These are phyloP conservation scores for Cryptococcus maquisensis DNA, from an alignment of 1,284 basidiomycete genomes.

Conservation along the genomic window DNA sequence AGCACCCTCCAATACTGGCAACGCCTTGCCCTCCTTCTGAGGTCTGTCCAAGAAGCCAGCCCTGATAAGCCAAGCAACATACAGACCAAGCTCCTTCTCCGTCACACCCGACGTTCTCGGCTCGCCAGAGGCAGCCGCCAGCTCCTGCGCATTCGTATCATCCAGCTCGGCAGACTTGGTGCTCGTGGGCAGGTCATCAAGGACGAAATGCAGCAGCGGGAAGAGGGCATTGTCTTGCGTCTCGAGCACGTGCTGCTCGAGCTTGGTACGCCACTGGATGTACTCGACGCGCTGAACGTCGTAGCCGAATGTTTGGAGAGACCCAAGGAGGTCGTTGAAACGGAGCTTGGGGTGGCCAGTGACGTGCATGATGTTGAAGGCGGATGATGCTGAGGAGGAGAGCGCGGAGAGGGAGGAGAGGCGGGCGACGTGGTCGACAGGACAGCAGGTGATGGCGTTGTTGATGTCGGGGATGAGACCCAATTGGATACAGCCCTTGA, in stretches of 20 bases:
- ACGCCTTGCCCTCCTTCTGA: constrained; percentile 27
- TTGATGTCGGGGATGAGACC: constrained; percentile 95
- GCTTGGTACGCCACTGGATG: constrained; percentile 80
- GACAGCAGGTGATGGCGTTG: constrained; percentile 97
- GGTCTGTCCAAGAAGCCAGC: constrained; percentile 79
- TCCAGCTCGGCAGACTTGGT: constrained; percentile 92
- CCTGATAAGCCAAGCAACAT: constrained; percentile 89
- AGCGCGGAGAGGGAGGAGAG: constrained; percentile 69
- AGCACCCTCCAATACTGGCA: constrained; percentile 46
- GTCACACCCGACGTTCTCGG: constrained; percentile 65
- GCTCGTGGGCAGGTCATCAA: constrained; percentile 94
- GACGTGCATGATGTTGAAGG: constrained; percentile 76
- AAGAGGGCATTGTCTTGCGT: constrained; percentile 94
- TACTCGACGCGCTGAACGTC: constrained; percentile 76
- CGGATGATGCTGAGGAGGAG: constrained; percentile 50
- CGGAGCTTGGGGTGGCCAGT: constrained; percentile 81
- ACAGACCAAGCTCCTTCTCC: constrained; percentile 72
- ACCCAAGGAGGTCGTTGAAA: constrained; percentile 81
- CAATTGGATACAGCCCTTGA: constrained; percentile 95
- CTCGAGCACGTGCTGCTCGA: constrained; percentile 93
- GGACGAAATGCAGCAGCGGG: constrained; percentile 92
- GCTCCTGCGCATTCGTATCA: constrained; percentile 70
- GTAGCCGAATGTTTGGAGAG: constrained; percentile 78
- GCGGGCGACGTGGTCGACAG: constrained; percentile 92
- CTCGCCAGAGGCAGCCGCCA: constrained; percentile 58